These are phyloP conservation scores for Onygena corvina DNA, from an alignment of 2,329 filamentous ascomycete species.

Conservation along the genomic window DNA sequence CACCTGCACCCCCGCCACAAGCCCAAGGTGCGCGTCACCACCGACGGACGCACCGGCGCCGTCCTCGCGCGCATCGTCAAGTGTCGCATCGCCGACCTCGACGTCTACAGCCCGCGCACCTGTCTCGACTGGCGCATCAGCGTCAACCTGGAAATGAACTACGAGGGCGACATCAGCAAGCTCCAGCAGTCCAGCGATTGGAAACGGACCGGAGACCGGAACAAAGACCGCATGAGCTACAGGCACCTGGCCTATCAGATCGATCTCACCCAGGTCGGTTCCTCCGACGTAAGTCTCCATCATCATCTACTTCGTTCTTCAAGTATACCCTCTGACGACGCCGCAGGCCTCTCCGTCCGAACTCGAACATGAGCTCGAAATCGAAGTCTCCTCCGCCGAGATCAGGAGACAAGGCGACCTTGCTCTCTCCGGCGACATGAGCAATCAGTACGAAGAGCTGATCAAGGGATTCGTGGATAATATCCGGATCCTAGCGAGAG, in stretches of 20 bases:
- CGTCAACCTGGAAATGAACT: constrained; percentile 87
- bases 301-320: background rate
- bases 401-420: constrained; percentile 35
- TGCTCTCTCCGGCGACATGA: constrained; percentile 27
- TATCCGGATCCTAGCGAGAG: constrained; percentile 34
- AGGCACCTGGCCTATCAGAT: constrained; percentile 77
- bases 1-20: constrained; percentile 48
- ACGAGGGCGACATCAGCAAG: constrained; percentile 53
- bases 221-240: constrained; percentile 87
- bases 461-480: constrained; percentile 41
- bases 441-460: constrained; percentile 36
- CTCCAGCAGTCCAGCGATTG: constrained; percentile 37
- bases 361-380: constrained; percentile 35
- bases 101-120: constrained; percentile 64
- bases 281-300: constrained; percentile 31
- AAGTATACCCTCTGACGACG: background rate
- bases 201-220: constrained; percentile 45
- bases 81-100: constrained; percentile 73
- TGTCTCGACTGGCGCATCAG: constrained; percentile 86
- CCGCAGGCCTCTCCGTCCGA: constrained; percentile 8
- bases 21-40: constrained; percentile 60
- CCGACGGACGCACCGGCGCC: constrained; percentile 58
- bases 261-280: constrained; percentile 81
- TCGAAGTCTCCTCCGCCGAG: constrained; percentile 37
- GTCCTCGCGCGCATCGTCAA: constrained; percentile 81